These are phyloP conservation scores for Heterobasidion annosum DNA, from an alignment of 1,284 basidiomycete genomes.

Conservation along the genomic window DNA sequence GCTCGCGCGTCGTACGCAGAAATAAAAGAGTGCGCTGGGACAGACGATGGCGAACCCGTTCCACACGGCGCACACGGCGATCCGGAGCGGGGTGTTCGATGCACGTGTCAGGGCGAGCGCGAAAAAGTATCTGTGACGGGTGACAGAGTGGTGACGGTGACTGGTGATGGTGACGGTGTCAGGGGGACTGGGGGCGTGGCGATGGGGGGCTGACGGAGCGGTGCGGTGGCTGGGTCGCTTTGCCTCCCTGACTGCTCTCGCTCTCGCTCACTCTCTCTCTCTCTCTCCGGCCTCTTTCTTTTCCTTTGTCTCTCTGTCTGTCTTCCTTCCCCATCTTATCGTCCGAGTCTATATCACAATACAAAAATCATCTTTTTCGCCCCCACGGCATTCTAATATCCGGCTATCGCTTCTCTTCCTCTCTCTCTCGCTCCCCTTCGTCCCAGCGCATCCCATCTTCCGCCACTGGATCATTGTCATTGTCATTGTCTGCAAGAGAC, in stretches of 20 bases:
- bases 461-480: conserved; percentile 1
- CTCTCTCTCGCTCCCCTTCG: conserved; percentile 1
- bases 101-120: conserved; percentile 77
- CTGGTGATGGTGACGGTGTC: neutral
- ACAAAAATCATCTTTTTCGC: neutral
- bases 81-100: conserved; percentile 78
- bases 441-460: conserved; percentile 2
- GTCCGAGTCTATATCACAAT: conserved; percentile 12
- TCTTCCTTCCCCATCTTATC: conserved; percentile 21
- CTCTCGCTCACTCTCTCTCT: neutral
- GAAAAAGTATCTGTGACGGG: conserved; percentile 62
- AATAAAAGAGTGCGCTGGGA: neutral
- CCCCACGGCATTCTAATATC: conserved; percentile 2
- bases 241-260: neutral
- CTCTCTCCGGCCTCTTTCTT: conserved; percentile 1
- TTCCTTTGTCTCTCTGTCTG: conserved; percentile 19
- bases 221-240: neutral
- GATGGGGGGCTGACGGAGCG: neutral
- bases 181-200: neutral
- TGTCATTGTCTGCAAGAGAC: neutral
- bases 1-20: neutral
- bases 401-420: conserved; percentile 3
- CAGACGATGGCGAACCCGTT: conserved; percentile 90
- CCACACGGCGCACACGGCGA: conserved; percentile 79
- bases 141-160: neutral